These are phyloP conservation scores for Boletellus sp. DNA, from an alignment of 768 basidiomycete species.

Conservation along the genomic window DNA sequence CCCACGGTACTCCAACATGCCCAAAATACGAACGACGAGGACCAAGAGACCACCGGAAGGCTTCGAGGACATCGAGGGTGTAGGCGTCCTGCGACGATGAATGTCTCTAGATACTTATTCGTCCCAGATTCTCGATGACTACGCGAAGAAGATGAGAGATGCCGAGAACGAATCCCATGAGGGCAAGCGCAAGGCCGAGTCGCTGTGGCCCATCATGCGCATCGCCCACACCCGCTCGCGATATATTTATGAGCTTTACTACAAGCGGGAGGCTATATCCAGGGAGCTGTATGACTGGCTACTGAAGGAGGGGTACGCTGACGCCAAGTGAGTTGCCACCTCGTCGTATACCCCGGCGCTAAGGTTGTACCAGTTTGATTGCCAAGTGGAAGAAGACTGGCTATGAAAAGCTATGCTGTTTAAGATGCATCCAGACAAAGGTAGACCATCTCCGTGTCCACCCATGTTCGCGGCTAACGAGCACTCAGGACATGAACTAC, in stretches of 20 bases:
- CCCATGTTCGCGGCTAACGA: conserved; percentile 8
- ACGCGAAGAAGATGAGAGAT: conserved; percentile 98
- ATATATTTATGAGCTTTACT: conserved; percentile 98
- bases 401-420: conserved; percentile 96
- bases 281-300: conserved; percentile 96
- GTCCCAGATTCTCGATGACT: conserved; percentile 88
- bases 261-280: conserved; percentile 95
- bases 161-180: conserved; percentile 98
- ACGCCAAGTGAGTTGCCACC: conserved; percentile 72
- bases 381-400: conserved; percentile 99
- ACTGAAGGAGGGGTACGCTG: conserved; percentile 94
- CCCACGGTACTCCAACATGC: conserved; percentile 55
- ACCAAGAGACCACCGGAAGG: conserved; percentile 96
- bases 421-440: conserved; percentile 93
- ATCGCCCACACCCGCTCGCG: conserved; percentile 94
- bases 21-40: conserved; percentile 87
- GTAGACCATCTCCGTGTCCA: conserved; percentile 37
- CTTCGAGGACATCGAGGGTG: conserved; percentile 87
- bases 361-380: conserved; percentile 59
- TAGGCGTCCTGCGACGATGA: conserved; percentile 30
- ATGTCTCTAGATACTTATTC: conserved; percentile 6
- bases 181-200: conserved; percentile 92
- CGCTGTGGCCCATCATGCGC: conserved; percentile 97
- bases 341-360: conserved; percentile 2
- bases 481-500: conserved; percentile 92